Evolutionary conservation across 2,329 filamentous ascomycete genomes (phyloP), one percentile per base, ranked within the genome.

Genomic region (Cryphonectria radicalis): DNA sequence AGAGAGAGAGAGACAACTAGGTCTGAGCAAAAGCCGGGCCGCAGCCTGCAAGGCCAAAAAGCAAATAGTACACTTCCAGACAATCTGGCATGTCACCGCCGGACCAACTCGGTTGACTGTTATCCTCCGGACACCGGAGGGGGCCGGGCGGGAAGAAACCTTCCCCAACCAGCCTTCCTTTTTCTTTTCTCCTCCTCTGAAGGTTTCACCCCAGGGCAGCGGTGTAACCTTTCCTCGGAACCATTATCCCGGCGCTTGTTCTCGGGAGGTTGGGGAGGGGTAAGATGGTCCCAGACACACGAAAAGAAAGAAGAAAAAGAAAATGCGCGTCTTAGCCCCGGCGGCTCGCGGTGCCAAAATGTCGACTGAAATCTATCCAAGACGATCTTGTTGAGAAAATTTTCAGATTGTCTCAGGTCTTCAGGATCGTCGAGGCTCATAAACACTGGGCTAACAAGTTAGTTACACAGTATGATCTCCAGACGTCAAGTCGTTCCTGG

Each of bases 121-220:
- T 50, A 32, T 64, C 60, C 32, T 35, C 62, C 67, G 60, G 68
- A 65, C 35, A 53, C 28, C 68, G 46, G 46, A 17, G 32, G 68
- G 57, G 37, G 10, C 10, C 37, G 37, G 10, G 10, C 37, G 25
- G 42, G 32, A 40, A 4, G 14, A 19, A 42, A 13, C 66, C 37
- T 40, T 40, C 37, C 37, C 11, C 53, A 50, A 19, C 46, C 46
- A 50, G 46, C 55, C 37, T 40, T 40, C 37, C 11, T 2, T 40
- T 40, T 40, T 11, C 11, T 10, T 40, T 40, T 40, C 2, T 40
- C 2, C 11, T 40, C 37, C 11, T 40, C 37, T 40, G 37, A 40
- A 40, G 6, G 25, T 32, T 17, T 19, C 19, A 7, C 25, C 11
- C n/a, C n/a, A 4, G 55, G 55, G 28, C 55, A 59, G 19, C 55